Conservation (phyloP, 345 rosid species). For the Iberis pinnata region DNA sequence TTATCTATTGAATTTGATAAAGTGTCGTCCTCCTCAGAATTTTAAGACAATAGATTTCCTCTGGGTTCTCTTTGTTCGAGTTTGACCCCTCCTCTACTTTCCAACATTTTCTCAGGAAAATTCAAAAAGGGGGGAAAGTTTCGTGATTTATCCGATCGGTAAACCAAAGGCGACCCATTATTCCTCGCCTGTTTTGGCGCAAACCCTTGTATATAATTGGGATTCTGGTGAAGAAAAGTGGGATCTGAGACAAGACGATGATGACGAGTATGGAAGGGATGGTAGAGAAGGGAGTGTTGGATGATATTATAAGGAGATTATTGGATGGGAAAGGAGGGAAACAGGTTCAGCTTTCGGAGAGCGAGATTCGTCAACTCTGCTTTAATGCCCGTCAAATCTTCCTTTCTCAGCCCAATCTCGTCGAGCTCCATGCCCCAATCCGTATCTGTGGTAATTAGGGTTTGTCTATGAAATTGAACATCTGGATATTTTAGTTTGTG, state of each 20-base stretch:
- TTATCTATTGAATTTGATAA: too few species aligned
- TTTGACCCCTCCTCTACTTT: constrained; percentile 25
- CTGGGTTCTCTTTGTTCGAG: not conserved
- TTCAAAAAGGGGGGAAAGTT: not conserved
- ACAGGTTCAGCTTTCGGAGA: constrained; percentile 94
- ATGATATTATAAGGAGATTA: constrained; percentile 80
- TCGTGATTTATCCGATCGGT: not conserved
- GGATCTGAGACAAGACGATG: not conserved
- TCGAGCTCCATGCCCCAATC: constrained; percentile 75
- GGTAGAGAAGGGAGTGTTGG: constrained; percentile 75
- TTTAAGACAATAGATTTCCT: too few species aligned
- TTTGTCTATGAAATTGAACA: not conserved
- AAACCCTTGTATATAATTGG: constrained; percentile 12
- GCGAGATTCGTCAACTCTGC: constrained; percentile 97
- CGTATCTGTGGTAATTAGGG: constrained; percentile 69
- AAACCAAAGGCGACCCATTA: constrained; percentile 9
- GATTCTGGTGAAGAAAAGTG: constrained; percentile 1
- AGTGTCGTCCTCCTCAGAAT: too few species aligned
- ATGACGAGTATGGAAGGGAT: constrained; percentile 45
- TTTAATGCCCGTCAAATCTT: constrained; percentile 89
- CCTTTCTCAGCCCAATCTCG: constrained; percentile 77
- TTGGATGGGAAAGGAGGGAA: constrained; percentile 45
- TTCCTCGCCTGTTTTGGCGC: constrained; percentile 21
- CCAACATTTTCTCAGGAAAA: constrained; percentile 21
- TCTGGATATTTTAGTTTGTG: constrained; percentile 8